Evolutionary conservation across 2,329 filamentous ascomycete genomes (phyloP).

Genomic region (Diaporthe ampelina): DNA sequence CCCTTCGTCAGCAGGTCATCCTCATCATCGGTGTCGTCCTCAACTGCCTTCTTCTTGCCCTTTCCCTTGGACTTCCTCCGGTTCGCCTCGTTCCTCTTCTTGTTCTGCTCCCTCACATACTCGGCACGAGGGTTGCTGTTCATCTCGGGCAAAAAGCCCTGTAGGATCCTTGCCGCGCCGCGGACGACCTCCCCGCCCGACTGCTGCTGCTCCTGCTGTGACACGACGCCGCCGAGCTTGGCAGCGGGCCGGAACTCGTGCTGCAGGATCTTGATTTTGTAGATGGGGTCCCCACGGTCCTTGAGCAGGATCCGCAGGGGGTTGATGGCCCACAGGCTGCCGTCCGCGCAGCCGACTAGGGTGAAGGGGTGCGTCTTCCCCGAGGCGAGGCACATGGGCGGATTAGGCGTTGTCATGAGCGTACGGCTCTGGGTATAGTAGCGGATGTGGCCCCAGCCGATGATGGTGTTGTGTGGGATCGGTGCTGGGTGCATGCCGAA

Average conservation of each 20-base stretch:
- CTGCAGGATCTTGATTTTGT: conserved; percentile 63
- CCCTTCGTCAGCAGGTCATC: conserved; percentile 44
- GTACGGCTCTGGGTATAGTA: conserved; percentile 67
- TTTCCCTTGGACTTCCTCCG: conserved; percentile 50
- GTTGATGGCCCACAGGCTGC: conserved; percentile 65
- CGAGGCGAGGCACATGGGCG: conserved; percentile 64
- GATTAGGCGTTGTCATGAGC: conserved; percentile 64
- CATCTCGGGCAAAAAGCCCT: conserved; percentile 64
- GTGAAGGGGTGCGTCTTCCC: conserved; percentile 67
- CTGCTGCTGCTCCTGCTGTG: neutral
- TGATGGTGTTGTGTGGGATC: conserved; percentile 64
- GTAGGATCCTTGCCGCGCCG: conserved; percentile 65
- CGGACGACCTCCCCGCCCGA: conserved; percentile 49
- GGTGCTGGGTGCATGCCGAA: conserved; percentile 66
- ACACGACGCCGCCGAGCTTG: conserved; percentile 13
- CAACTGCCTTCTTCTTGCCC: conserved; percentile 51
- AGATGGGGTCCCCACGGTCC: conserved; percentile 54
- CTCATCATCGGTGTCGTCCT: conserved; percentile 45
- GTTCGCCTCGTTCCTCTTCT: conserved; percentile 53
- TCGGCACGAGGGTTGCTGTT: conserved; percentile 62
- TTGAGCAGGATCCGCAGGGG: conserved; percentile 59
- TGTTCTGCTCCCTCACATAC: conserved; percentile 50
- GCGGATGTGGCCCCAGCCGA: conserved; percentile 67
- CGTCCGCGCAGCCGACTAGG: conserved; percentile 67
- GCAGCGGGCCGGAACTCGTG: conserved; percentile 64